Evolutionary conservation across 2,329 filamentous ascomycete genomes (phyloP).

Genomic region (Venturia oleaginea): DNA sequence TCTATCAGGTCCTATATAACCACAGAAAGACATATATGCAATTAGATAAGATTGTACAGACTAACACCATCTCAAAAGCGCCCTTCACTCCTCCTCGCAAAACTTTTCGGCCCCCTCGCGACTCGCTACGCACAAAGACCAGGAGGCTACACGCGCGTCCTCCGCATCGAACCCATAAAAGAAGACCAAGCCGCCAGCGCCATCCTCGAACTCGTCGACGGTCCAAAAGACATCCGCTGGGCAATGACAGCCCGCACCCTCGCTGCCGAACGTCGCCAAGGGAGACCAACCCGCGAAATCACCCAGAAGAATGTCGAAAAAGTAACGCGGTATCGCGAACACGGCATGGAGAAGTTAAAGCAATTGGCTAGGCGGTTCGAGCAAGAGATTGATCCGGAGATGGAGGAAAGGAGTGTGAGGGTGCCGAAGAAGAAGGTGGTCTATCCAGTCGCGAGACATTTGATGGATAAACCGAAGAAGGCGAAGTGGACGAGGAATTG

Average conservation of each 20-base stretch:
- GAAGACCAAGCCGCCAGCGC: slow-evolving; percentile 81
- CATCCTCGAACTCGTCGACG: slow-evolving; percentile 91
- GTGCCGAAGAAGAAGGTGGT: slow-evolving; percentile 11
- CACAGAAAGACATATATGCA: no score
- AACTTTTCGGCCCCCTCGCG: slow-evolving; percentile 77
- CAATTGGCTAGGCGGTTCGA: slow-evolving; percentile 41
- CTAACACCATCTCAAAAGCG: slow-evolving; percentile 40
- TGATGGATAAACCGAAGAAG: slow-evolving; percentile 8
- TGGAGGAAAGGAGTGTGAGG: slow-evolving; percentile 25
- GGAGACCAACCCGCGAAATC: slow-evolving; percentile 55
- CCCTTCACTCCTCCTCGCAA: slow-evolving; percentile 63
- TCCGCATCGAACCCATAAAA: slow-evolving; percentile 83
- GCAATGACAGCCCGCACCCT: slow-evolving; percentile 84
- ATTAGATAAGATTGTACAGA: no score
- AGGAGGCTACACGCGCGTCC: slow-evolving; percentile 90
- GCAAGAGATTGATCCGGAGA: slow-evolving; percentile 22
- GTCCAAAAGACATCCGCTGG: slow-evolving; percentile 87
- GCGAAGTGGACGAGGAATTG: slow-evolving; percentile 1
- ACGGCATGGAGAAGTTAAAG: slow-evolving; percentile 61
- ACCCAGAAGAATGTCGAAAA: slow-evolving; percentile 75
- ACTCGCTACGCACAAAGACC: slow-evolving; percentile 69
- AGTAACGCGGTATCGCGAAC: slow-evolving; percentile 64
- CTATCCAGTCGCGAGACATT: slow-evolving; percentile 10
- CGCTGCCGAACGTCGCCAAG: slow-evolving; percentile 46
- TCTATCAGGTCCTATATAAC: not conserved